Conservation (phyloP, 495 filamentous ascomycete species). For the Talaromyces wortmannii region DNA sequence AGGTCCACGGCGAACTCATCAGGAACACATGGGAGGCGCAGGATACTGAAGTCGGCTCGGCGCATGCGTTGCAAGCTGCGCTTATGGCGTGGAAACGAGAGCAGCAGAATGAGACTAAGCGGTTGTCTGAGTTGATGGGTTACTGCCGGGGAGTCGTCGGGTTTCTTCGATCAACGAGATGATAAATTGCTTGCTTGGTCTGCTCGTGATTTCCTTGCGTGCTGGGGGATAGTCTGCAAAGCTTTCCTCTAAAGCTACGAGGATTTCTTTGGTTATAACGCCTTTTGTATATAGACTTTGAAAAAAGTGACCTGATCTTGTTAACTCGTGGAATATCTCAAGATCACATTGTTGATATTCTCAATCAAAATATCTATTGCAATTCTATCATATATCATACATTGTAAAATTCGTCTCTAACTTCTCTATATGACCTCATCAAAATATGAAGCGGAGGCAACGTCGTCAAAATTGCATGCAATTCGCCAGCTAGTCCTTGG, state of each 20-base stretch:
- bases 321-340: too few relatives aligned
- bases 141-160: conserved; percentile 85
- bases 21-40: conserved; percentile 33
- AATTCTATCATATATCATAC: not conserved
- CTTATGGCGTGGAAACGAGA: conserved; percentile 58
- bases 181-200: conserved; percentile 16
- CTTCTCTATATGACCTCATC: conserved; percentile 17
- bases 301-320: too few relatives aligned
- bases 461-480: conserved; percentile 9
- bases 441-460: conserved; percentile 28
- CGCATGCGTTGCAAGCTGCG: conserved; percentile 38
- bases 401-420: conserved; percentile 10
- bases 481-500: not conserved
- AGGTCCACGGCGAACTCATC: conserved; percentile 61
- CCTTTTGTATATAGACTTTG: too few relatives aligned
- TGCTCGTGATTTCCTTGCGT: too few relatives aligned
- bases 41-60: conserved; percentile 32
- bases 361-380: not conserved
- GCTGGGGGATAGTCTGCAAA: too few relatives aligned
- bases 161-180: conserved; percentile 62
- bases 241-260: too few relatives aligned
- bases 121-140: conserved; percentile 70
- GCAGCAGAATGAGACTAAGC: conserved; percentile 59
- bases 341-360: too few relatives aligned
- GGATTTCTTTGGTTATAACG: too few relatives aligned